These are phyloP conservation scores for Orychophragmus violaceus DNA, from an alignment of 345 rosid genomes.

Conservation along the genomic window DNA sequence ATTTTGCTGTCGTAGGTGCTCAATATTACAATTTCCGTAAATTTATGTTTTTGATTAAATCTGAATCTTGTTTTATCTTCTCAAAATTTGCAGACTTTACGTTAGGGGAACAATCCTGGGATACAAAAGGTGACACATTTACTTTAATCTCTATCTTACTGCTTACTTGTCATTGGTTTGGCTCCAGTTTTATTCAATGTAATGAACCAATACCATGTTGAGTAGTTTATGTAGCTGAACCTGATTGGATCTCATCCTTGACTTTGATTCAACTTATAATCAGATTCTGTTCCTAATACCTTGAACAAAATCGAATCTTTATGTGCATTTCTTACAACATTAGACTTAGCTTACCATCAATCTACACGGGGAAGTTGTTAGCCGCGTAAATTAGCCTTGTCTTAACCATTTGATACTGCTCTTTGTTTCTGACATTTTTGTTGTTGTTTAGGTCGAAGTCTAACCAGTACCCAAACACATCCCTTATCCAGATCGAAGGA, in stretches of 20 bases:
- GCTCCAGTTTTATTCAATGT: background rate
- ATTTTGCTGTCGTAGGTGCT: background rate
- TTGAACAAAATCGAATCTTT: background rate
- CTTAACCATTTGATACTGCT: background rate
- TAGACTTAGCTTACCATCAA: background rate
- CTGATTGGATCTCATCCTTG: background rate
- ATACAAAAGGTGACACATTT: slow-evolving; percentile 30
- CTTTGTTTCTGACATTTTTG: background rate
- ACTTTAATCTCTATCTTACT: background rate
- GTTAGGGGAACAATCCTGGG: slow-evolving; percentile 37
- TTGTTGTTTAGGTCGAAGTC: background rate
- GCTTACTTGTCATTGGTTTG: background rate
- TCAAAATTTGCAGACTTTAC: slow-evolving; percentile 28
- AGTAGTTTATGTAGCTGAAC: background rate
- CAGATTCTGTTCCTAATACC: background rate
- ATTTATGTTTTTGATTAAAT: background rate
- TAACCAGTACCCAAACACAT: background rate
- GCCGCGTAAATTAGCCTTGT: background rate
- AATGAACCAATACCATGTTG: background rate
- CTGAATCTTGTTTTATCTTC: background rate
- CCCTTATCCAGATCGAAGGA: background rate
- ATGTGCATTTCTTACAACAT: background rate
- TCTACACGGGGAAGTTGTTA: background rate
- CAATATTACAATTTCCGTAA: background rate
- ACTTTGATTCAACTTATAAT: too few relatives aligned